Evolutionary conservation across 192 early-diverging fungal species (phyloP), one percentile per base, ranked within the genome.

Genomic region (Dissophora ornata): DNA sequence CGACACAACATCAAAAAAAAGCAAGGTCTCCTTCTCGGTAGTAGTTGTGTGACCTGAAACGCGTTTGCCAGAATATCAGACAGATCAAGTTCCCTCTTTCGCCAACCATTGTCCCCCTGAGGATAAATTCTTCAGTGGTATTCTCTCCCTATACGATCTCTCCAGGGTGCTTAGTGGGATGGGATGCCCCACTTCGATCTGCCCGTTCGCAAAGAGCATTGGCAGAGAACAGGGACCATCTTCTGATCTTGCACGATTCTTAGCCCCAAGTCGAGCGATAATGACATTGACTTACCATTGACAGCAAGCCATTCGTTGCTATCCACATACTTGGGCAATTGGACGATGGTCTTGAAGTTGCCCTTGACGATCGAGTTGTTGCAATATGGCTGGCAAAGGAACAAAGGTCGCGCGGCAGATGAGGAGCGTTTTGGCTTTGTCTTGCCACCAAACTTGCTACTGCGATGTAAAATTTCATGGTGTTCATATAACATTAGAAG

Each of bases 231-330:
- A n/a, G n/a, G n/a, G n/a, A n/a, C n/a, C n/a, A n/a, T n/a, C n/a
- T n/a, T n/a, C 32, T 11, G 18, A 28, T 55, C 33, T 55, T 55
- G 50, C 50, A 30, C 10, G 6, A 30, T 22, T 22, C n/a, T n/a
- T n/a, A n/a, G n/a, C n/a, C n/a, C n/a, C 50, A 52, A 28, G 22
- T 22, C n/a, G 8, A 50, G 48, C 36, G 12, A 56, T 6, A 16
- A 24, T 38, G 59, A 1, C 7, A 26, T 30, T 1, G 24, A 15
- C 62, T 65, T 86, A 90, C 88, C 83, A 63, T 93, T 94, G 62
- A 89, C 86, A 8, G 93, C 93, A 22, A 92, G 88, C 97, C 97
- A 99, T 82, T 99, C 97, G 79, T 96, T 95, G 26, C 81, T 64
- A 67, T 99, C 96, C 1, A 97, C 91, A 80, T 94, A 94, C 78